Base-by-base conservation (phyloP, 1,139 yeast genomes). In the Debaryomyces robertsiae region DNA sequence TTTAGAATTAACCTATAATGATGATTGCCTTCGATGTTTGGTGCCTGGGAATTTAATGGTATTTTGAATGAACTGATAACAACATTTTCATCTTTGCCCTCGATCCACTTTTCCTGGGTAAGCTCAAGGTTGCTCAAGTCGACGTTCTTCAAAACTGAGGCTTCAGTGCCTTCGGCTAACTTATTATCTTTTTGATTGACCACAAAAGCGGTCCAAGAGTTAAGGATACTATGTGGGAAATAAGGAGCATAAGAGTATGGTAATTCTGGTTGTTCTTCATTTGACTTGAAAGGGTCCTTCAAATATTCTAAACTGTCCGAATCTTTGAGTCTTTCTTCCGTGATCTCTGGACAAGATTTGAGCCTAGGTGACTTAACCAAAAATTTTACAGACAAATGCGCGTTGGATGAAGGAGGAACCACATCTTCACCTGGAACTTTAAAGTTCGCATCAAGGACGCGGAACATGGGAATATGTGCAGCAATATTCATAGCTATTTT, bases 361-460 rank as follows among this genome's bases (percentile, higher is more conserved):
- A 81, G 84, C 40, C 63, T 67, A 13, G 90, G 81, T 2, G 95
- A 86, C 54, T 84, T 82, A 30, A 88, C 81, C 36, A 88, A 65
- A 46, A 87, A 84, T 60, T 89, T 89, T 30, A 94, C 53, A 22
- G 82, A 81, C 46, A 94, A 68, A 59, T 88, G 91, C 9, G 89
- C 81, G 44, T 77, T 79, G 2, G 98, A 79, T 35, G 68, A 62
- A 27, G 97, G 95, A 3, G 95, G 79, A 9, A 93, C 85, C 27
- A 73, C 69, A 19, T 68, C 63, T 67, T 91, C 98, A 28, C 98
- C 98, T 3, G 96, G 95, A 32, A 91, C 96, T 48, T 79, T 77
- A 64, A 91, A 89, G 43, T 77, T 80, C 34, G 95, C 83, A 40
- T 79, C 80, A 32, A 90, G 51, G 15, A 91, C 69, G 52, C 86